Base-by-base conservation (phyloP, 352 stramenopile genomes). In the Globisporangium perplexum region DNA sequence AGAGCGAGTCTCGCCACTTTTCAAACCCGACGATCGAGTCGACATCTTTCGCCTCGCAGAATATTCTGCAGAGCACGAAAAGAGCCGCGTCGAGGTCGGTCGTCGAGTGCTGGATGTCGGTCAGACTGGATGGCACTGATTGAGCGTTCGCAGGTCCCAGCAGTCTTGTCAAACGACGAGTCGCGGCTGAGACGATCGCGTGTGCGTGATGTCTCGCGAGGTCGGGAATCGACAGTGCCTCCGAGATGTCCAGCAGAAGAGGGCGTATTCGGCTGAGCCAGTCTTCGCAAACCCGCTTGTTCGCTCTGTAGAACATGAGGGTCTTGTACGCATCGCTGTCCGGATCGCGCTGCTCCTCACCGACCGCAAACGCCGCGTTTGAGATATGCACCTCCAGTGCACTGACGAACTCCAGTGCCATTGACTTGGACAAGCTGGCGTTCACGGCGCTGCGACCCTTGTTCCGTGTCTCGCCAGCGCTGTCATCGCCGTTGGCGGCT, bases 221-320 rank as follows among this genome's bases (percentile, higher is more conserved):
- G 28, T 74, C 67, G 24, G 64, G 63, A 1, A 54, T 69, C 1
- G 50, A 50, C 2, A 57, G 53, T 35, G 52, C 41, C 11, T 52
- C 63, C 17, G 75, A 72, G 41, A 89, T 70, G 11, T 74, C 68
- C 23, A 76, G 45, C 2, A 89, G 64, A 20, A 70, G 66, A 26
- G 77, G 73, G 14, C 76, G 74, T 33, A 88, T 87, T 18, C 77
- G 68, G 31, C 68, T 71, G 31, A 90, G 64, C 79, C 79, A 90
- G 41, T 88, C 79, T 30, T 87, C 74, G 58, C 79, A 90, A 24
- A 90, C 79, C 28, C 62, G 64, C 18, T 72, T 77, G 50, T 90
- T 90, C 17, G 77, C 72, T 62, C 63, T 71, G 64, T 77, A 90
- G 47, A 90, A 90, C 15, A 72, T 35, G 18, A 57, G 41, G 0